A percentile compares a stretch with the other conserved stretches of the same genome.
phyloP scores from a whole-genome alignment of 75 land plant genomes.

The Cupressus sempervirens region DNA sequence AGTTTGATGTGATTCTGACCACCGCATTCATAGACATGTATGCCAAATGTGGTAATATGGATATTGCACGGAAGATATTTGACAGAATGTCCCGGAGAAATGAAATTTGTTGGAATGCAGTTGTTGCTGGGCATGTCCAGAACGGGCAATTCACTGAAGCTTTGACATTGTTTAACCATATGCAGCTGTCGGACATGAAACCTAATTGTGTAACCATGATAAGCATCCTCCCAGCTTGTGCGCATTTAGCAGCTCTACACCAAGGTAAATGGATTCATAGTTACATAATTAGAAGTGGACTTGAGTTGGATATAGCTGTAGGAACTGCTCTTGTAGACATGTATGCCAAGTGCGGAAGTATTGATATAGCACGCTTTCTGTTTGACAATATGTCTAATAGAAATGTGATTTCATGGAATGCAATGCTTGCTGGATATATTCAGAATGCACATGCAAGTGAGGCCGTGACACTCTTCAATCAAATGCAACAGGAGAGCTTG shows the following conservation, averaged over 20 bases:
- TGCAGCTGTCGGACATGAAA: conserved; percentile 34
- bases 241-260: not conserved
- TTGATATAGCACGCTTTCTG: conserved; percentile 1
- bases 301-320: conserved; percentile 42
- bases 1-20: not conserved
- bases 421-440: conserved; percentile 12
- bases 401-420: conserved; percentile 18
- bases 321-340: conserved; percentile 15
- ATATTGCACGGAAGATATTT: not conserved
- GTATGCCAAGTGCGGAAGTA: conserved; percentile 16
- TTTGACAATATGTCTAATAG: conserved; percentile 6
- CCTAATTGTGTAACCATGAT: conserved; percentile 26
- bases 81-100: not conserved
- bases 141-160: conserved; percentile 37
- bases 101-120: conserved; percentile 6
- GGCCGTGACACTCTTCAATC: conserved; percentile 14
- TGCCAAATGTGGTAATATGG: not conserved
- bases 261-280: conserved; percentile 26
- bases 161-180: conserved; percentile 20
- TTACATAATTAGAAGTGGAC: conserved; percentile 7
- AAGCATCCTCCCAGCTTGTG: conserved; percentile 14
- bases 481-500: conserved; percentile 10
- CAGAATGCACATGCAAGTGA: conserved; percentile 12
- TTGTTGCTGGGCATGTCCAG: conserved; percentile 40
- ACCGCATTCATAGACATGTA: not conserved